A percentile compares a stretch with the other conserved stretches of the same genome.
Conservation (phyloP, 2,329 filamentous ascomycete species). For the Colletotrichum sp. region DNA sequence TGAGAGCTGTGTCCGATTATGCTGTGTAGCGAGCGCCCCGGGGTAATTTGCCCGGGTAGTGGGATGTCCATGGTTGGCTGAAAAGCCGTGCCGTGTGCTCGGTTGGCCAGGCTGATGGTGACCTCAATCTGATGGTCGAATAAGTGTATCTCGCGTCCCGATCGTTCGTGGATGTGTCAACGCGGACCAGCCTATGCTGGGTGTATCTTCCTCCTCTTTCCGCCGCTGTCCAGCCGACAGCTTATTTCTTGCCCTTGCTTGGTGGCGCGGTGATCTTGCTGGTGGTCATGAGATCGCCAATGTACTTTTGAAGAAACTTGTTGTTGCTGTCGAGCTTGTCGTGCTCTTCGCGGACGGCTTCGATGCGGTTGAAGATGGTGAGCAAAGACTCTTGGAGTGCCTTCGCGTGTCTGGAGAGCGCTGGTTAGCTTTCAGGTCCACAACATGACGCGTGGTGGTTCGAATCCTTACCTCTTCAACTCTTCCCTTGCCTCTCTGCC, state of each 20-base stretch:
- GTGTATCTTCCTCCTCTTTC: background rate
- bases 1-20: conserved; percentile 20
- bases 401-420: conserved; percentile 78
- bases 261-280: conserved; percentile 71
- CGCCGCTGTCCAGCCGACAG: too few species aligned
- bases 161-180: background rate
- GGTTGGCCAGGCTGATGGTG: background rate
- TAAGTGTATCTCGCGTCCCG: background rate
- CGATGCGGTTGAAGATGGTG: conserved; percentile 90
- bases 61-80: background rate
- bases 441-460: background rate
- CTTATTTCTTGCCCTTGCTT: conserved; percentile 59
- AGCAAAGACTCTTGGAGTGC: conserved; percentile 87
- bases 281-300: conserved; percentile 93
- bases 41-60: background rate
- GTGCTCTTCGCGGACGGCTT: conserved; percentile 92
- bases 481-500: conserved; percentile 80
- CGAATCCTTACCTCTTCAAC: conserved; percentile 56
- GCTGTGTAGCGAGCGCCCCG: conserved; percentile 1
- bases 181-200: background rate
- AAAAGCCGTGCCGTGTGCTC: background rate
- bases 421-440: background rate
- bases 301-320: conserved; percentile 97
- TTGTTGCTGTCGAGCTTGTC: conserved; percentile 97
- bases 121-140: background rate